phyloP scores from a whole-genome alignment of 1,139 yeast genomes.

The Debaryomyces singareniensis region DNA sequence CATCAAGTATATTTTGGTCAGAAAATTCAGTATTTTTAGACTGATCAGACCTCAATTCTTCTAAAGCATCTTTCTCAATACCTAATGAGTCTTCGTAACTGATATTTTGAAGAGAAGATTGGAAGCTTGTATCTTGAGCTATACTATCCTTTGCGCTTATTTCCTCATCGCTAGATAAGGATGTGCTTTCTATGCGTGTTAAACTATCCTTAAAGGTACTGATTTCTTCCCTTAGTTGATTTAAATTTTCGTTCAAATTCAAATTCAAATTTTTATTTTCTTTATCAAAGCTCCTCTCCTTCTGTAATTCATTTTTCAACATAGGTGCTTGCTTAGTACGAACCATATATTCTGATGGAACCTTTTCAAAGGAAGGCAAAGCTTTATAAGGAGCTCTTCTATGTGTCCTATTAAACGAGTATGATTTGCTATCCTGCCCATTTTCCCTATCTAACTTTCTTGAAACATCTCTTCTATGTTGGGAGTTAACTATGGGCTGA shows the following conservation, averaged over 20 bases:
- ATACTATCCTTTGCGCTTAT: slow-evolving; percentile 6
- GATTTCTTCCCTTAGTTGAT: slow-evolving; percentile 37
- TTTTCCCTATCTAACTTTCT: no score
- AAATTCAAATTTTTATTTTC: no score
- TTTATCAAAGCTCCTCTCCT: no score
- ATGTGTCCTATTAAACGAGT: no score
- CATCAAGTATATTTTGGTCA: background rate
- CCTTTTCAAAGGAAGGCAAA: no score
- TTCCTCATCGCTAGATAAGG: background rate
- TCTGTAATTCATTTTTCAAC: slow-evolving; percentile 5
- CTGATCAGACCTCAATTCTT: background rate
- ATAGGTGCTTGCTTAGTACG: background rate
- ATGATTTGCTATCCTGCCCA: no score
- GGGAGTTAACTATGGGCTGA: no score
- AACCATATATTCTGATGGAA: no score
- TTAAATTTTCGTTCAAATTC: slow-evolving; percentile 39
- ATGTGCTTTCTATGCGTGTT: slow-evolving; percentile 7
- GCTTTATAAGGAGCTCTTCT: no score
- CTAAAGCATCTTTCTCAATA: slow-evolving; percentile 15
- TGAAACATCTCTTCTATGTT: no score
- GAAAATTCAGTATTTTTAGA: slow-evolving; percentile 1
- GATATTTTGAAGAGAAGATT: slow-evolving; percentile 33
- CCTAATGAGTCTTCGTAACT: slow-evolving; percentile 38
- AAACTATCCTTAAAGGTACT: slow-evolving; percentile 43
- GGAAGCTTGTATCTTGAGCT: slow-evolving; percentile 34